Conservation (phyloP, 2,329 filamentous ascomycete genomes). For the Alternaria ventricosa region DNA sequence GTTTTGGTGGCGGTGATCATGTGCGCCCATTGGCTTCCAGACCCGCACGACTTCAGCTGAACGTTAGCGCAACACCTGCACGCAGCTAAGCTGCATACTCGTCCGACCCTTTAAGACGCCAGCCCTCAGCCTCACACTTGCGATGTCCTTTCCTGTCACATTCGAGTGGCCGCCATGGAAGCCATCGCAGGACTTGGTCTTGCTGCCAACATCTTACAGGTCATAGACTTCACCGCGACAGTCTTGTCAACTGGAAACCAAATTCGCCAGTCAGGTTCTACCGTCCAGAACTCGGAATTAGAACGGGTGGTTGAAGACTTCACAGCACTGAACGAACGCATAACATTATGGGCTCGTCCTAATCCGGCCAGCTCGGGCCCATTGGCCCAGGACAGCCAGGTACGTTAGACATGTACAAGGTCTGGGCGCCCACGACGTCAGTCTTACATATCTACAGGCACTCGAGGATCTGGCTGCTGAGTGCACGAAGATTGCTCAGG, state of each 20-base stretch:
- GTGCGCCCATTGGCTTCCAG: background rate
- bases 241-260: background rate
- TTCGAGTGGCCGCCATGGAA: background rate
- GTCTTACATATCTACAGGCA: background rate
- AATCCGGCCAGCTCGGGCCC: background rate
- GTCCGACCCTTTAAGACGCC: background rate
- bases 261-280: background rate
- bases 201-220: background rate
- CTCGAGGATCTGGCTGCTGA: background rate
- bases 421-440: background rate
- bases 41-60: background rate
- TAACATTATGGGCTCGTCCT: background rate
- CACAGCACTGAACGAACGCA: background rate
- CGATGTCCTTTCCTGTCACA: rapidly evolving
- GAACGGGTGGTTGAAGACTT: background rate
- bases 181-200: background rate
- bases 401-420: background rate
- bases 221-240: background rate
- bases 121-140: background rate
- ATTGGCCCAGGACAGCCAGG: background rate
- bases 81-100: background rate
- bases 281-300: background rate
- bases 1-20: background rate
- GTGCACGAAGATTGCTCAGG: background rate
- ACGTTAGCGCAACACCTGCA: background rate